A percentile compares a stretch with the other conserved stretches of the same genome.
phyloP scores from a whole-genome alignment of 139 green algal genomes.

The Coelastrella sp. region DNA sequence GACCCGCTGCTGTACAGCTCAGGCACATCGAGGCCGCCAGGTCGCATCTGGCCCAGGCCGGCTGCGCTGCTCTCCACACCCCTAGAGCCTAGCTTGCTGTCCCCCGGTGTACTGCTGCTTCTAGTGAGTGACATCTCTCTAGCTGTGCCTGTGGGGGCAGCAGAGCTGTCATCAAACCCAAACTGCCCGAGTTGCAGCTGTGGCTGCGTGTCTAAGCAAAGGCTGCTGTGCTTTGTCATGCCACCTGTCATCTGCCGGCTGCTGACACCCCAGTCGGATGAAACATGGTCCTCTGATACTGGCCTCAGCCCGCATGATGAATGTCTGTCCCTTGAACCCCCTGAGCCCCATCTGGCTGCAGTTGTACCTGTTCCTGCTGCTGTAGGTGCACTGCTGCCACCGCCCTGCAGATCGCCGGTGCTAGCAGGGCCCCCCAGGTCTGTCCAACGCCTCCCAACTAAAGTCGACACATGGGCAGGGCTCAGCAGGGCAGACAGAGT shows the following conservation, averaged over 20 bases:
- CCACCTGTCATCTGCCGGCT: not conserved
- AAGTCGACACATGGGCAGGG: constrained; percentile 5
- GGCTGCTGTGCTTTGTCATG: constrained; percentile 7
- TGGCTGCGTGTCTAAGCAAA: constrained; percentile 21
- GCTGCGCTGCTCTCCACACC: not conserved
- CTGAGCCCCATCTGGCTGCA: not conserved
- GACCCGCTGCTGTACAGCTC: constrained; percentile 27
- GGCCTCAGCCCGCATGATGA: not conserved
- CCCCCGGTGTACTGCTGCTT: constrained; percentile 5
- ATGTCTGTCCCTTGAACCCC: not conserved
- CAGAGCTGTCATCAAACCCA: not conserved
- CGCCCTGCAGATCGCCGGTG: not conserved
- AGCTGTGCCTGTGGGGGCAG: not conserved
- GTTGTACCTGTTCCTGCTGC: not conserved
- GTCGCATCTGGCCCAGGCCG: too few relatives aligned
- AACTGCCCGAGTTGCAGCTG: not conserved
- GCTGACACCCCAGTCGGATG: not conserved
- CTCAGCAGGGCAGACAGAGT: constrained; percentile 22
- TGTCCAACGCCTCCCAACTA: not conserved
- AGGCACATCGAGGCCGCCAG: not conserved
- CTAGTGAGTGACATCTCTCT: not conserved
- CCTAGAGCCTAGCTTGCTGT: not conserved
- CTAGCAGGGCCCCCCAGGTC: not conserved
- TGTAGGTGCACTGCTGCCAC: not conserved
- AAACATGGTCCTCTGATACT: not conserved